Evolutionary conservation across 75 land plant genomes (phyloP), one percentile per base, ranked within the genome.

Genomic region (Selaginella moellendorffii): DNA sequence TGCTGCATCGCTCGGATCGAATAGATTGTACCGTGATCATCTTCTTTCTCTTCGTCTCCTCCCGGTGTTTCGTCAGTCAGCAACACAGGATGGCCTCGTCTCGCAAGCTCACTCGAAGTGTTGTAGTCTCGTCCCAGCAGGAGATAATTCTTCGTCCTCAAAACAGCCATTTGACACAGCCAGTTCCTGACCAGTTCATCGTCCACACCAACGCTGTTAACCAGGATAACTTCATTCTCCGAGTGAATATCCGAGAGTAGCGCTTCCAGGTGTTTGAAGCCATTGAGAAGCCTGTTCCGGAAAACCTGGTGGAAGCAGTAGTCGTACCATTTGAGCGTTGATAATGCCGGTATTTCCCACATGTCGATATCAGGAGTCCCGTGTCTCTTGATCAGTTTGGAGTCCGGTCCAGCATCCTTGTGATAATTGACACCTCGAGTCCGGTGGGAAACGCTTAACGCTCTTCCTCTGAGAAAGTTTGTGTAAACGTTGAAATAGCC

Each of bases 401-500:
- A 92, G 73, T 92, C 96, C 5, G 96, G 96, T 14, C 96, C 97
- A 58, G 73, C 86, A 22, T 78, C 68, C 70, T 74, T 83, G 46
- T 82, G 88, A 73, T 83, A 83, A 62, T 88, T 92, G 25, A 86
- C 84, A 63, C 97, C 97, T 29, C 79, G 78, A 64, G 85, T 85
- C 31, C 96, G 72, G 71, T 92, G 82, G 21, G 96, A 88, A 54
- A 83, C 73, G 65, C 90, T 85, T 60, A 92, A 77, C 12, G 96
- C 86, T 31, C 84, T 73, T 67, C 88, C 90, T 58, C 66, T 68
- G 28, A 53, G 18, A 42, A 92, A 82, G 65, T 88, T 81, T 9
- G 97, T 88, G 59, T 92, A 92, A 27, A 92, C 65, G 65, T 92
- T 92, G 73, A 68, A 92, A 68, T 92, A 92, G 1, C 96, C 85